phyloP scores from a whole-genome alignment of 768 basidiomycete species.

The Amanita fuliginea region DNA sequence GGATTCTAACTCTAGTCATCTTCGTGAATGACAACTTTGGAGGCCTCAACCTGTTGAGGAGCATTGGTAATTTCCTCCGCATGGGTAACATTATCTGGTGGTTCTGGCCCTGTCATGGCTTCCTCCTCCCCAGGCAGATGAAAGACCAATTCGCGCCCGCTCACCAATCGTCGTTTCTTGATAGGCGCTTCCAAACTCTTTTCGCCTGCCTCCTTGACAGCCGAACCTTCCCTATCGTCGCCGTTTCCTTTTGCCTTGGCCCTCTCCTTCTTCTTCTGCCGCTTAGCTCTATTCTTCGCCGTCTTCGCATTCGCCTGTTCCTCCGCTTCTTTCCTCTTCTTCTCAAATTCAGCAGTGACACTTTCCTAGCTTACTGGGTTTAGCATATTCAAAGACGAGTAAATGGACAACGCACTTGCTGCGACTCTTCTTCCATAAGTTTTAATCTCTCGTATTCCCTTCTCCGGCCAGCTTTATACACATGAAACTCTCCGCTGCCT shows the following conservation, averaged over 20 bases:
- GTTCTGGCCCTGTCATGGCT: not conserved
- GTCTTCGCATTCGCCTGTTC: constrained; percentile 77
- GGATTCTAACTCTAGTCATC: constrained; percentile 27
- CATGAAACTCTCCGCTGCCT: constrained; percentile 96
- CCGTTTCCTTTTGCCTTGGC: constrained; percentile 32
- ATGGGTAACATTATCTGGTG: not conserved
- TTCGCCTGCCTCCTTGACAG: constrained; percentile 14
- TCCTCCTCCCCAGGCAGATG: constrained; percentile 29
- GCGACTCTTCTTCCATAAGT: constrained; percentile 73
- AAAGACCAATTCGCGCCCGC: constrained; percentile 58
- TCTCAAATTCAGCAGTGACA: constrained; percentile 52
- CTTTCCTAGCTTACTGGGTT: constrained; percentile 46
- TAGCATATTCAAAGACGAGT: not conserved
- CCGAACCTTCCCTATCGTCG: constrained; percentile 11
- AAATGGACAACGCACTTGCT: constrained; percentile 42
- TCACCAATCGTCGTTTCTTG: constrained; percentile 77
- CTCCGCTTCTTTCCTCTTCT: constrained; percentile 59
- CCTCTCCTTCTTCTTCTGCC: constrained; percentile 85
- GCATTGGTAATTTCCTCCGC: constrained; percentile 5
- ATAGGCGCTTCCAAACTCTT: constrained; percentile 27
- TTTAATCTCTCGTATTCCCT: constrained; percentile 94
- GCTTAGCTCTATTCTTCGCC: constrained; percentile 87
- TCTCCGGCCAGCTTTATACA: constrained; percentile 90
- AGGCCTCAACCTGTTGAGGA: constrained; percentile 19
- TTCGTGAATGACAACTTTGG: constrained; percentile 38